Percentiles rank a stretch among this genome's conserved stretches.
These are phyloP conservation scores for Pythium vanterpoolii DNA, from an alignment of 352 stramenopile genomes.

Conservation along the genomic window DNA sequence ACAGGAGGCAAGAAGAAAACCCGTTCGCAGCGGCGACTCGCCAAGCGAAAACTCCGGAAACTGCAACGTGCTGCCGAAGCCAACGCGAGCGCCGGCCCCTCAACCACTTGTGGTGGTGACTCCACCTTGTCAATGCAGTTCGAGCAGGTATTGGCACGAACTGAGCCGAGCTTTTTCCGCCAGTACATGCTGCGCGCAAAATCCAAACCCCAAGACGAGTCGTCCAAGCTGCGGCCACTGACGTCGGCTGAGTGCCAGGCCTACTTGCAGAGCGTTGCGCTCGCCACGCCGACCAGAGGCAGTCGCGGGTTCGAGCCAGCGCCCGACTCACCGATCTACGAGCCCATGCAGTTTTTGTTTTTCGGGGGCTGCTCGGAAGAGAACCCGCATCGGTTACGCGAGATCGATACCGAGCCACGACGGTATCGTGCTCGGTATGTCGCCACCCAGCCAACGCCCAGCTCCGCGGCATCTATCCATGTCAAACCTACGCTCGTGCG, in stretches of 20 bases:
- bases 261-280: constrained; percentile 14
- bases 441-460: constrained; percentile 11
- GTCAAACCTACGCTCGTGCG: constrained; percentile 43
- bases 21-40: neutral
- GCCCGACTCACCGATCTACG: neutral
- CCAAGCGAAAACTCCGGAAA: neutral
- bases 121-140: neutral
- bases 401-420: constrained; percentile 29
- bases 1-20: neutral
- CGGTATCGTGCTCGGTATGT: constrained; percentile 14
- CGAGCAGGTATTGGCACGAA: constrained; percentile 6
- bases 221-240: constrained; percentile 18
- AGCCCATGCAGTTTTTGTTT: constrained; percentile 57
- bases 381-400: constrained; percentile 19
- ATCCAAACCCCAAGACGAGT: neutral
- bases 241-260: constrained; percentile 1
- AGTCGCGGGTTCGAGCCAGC: constrained; percentile 7
- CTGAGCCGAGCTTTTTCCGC: constrained; percentile 14
- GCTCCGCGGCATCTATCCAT: constrained; percentile 27
- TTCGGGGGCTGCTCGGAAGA: constrained; percentile 42
- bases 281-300: constrained; percentile 14
- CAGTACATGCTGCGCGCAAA: constrained; percentile 17
- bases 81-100: neutral
- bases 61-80: neutral
- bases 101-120: neutral